Evolutionary conservation across 495 filamentous ascomycete genomes (phyloP), one percentile per base, ranked within the genome.

Genomic region (Thermothielavioides terrestris): DNA sequence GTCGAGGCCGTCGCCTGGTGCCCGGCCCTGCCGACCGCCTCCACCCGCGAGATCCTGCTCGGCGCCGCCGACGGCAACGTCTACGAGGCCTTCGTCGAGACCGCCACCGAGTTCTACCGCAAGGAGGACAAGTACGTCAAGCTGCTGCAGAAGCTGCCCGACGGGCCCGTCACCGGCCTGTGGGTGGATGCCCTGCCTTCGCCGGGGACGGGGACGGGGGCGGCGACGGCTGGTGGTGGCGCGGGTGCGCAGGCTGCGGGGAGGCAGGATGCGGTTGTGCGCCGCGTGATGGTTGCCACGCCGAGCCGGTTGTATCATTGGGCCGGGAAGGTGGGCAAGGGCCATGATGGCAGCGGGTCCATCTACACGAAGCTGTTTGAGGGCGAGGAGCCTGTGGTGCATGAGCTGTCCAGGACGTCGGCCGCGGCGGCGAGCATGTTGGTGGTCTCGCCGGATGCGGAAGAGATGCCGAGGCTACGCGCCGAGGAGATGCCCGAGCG

Each of bases 61-160:
- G 92, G 94, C 18, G 82, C 90, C 18, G 79, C 84, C 18, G 94
- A 98, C 73, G 92, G 94, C 18, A 91, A 86, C 64, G 76, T 98
- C 32, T 96, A 95, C 64, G 92, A 98, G 65, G 84, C 81, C n/a
- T 96, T 86, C 65, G 88, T 98, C 53, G 92, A 98, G 67, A 88
- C 87, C 5, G 82, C 87, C 17, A 87, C 82, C 38, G 91, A 96
- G 63, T 96, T 95, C 68, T 95, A 94, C 66, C 77, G 87, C 45
- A 84, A 89, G 61, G 90, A 97, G 68, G 94, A 96, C 69, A 89
- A 85, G 66, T 96, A 94, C 65, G 68, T 92, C 32, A 87, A 88
- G 64, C 69, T 69, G 6, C 76, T 98, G 49, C 88, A 88, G 62
- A 89, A 85, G 59, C 69, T 83, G 11, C 76, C 79, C 3, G 90